Conservation (phyloP, 768 basidiomycete species). For the Termitomyces bulborhizus region DNA sequence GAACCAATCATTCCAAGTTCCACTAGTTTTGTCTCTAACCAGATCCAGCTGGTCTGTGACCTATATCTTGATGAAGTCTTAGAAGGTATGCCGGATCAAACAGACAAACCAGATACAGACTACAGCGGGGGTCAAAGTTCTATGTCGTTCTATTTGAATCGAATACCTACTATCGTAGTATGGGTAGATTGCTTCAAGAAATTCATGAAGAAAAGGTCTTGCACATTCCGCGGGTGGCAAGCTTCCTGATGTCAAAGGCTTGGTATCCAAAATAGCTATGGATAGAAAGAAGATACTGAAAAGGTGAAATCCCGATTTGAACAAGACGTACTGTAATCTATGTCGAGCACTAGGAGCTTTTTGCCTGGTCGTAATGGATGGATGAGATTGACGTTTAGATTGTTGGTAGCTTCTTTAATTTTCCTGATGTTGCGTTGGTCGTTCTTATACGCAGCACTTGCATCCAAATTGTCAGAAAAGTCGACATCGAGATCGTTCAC, state of each 20-base stretch:
- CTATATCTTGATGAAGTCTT: slow-evolving; percentile 26
- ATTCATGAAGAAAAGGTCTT: slow-evolving; percentile 77
- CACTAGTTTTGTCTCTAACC: slow-evolving; percentile 83
- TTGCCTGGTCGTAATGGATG: slow-evolving; percentile 72
- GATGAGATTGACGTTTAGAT: slow-evolving; percentile 65
- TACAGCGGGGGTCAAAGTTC: slow-evolving; percentile 11
- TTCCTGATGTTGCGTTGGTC: slow-evolving; percentile 81
- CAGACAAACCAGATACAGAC: slow-evolving; percentile 74
- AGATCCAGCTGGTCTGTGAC: slow-evolving; percentile 86
- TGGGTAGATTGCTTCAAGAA: slow-evolving; percentile 73
- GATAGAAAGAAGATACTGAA: slow-evolving; percentile 2
- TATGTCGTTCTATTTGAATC: background rate
- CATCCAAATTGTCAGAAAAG: slow-evolving; percentile 55
- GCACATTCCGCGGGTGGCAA: slow-evolving; percentile 79
- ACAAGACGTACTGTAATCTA: slow-evolving; percentile 69
- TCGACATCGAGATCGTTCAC: slow-evolving; percentile 82
- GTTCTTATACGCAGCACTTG: slow-evolving; percentile 56
- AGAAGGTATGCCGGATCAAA: no score
- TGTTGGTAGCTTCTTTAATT: slow-evolving; percentile 65
- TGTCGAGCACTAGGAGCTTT: slow-evolving; percentile 77
- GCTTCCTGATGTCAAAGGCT: slow-evolving; percentile 76
- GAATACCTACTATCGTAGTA: slow-evolving; percentile 63
- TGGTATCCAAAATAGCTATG: slow-evolving; percentile 77
- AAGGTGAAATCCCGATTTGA: background rate
- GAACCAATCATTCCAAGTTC: slow-evolving; percentile 83